Percentiles rank a stretch among this genome's conserved stretches.
Conservation (phyloP, 1,284 basidiomycete genomes). For the Ustilago tritici region DNA sequence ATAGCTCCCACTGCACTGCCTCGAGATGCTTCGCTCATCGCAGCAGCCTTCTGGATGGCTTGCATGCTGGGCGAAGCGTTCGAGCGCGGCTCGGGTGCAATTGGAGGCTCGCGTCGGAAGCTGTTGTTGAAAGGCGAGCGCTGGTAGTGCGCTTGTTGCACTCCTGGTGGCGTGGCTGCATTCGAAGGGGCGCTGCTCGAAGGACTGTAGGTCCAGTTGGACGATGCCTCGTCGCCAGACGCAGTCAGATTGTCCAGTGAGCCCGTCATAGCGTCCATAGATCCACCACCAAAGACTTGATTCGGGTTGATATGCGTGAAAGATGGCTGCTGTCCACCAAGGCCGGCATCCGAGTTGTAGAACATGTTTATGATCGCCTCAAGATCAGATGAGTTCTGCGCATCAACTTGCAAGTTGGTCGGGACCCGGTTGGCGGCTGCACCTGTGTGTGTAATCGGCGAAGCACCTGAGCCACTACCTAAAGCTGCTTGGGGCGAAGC, state of each 20-base stretch:
- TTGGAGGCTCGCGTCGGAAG: slow-evolving; percentile 32
- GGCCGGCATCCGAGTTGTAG: slow-evolving; percentile 59
- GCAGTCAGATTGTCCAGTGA: slow-evolving; percentile 36
- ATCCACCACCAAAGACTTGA: slow-evolving; percentile 54
- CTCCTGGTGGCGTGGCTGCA: slow-evolving; percentile 46
- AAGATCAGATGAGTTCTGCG: slow-evolving; percentile 46
- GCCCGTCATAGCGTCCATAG: slow-evolving; percentile 30
- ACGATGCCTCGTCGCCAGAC: slow-evolving; percentile 58
- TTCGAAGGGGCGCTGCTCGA: slow-evolving; percentile 52
- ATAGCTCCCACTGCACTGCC: slow-evolving; percentile 23
- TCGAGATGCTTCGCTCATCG: slow-evolving; percentile 35
- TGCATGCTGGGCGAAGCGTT: slow-evolving; percentile 42
- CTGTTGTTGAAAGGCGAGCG: slow-evolving; percentile 44
- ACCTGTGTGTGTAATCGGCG: slow-evolving; percentile 18
- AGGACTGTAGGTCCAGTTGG: slow-evolving; percentile 61
- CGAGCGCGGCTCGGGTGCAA: slow-evolving; percentile 37
- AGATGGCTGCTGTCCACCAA: slow-evolving; percentile 44
- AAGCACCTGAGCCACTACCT: slow-evolving; percentile 42
- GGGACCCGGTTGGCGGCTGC: slow-evolving; percentile 4
- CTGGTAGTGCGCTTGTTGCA: slow-evolving; percentile 51
- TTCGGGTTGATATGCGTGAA: slow-evolving; percentile 66
- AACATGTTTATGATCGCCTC: slow-evolving; percentile 66
- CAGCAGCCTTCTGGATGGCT: slow-evolving; percentile 41
- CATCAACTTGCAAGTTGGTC: slow-evolving; percentile 16
- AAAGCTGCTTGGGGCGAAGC: slow-evolving; percentile 41